Conservation (phyloP, 2,329 filamentous ascomycete species). For the Xylariaceae sp. region DNA sequence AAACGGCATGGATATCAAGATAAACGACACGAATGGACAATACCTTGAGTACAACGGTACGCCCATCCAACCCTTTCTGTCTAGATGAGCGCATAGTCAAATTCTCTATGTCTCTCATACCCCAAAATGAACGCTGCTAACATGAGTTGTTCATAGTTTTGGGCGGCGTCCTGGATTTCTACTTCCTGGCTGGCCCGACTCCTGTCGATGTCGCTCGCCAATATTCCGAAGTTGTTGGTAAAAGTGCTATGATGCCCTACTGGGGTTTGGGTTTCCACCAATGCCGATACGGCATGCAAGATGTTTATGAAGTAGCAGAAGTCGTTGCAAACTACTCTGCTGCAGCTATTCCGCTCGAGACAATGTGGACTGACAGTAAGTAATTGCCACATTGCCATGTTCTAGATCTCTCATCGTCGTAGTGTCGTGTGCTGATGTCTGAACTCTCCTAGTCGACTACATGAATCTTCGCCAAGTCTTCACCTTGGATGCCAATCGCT, state of each 20-base stretch:
- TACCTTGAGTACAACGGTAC: slow-evolving; percentile 67
- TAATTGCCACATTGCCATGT: background rate
- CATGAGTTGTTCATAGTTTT: too few species aligned
- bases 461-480: slow-evolving; percentile 50
- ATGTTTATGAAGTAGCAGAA: slow-evolving; percentile 51
- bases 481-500: slow-evolving; percentile 50
- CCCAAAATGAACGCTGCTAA: too few species aligned
- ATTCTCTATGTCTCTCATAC: too few species aligned
- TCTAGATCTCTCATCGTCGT: background rate
- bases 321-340: slow-evolving; percentile 53
- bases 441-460: slow-evolving; percentile 40
- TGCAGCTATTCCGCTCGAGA: slow-evolving; percentile 53
- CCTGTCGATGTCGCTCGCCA: slow-evolving; percentile 44
- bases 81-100: too few species aligned
- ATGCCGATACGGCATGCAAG: slow-evolving; percentile 49
- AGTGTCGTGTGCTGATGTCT: too few species aligned
- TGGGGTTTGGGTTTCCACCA: slow-evolving; percentile 50
- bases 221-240: slow-evolving; percentile 44
- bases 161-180: slow-evolving; percentile 60
- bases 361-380: slow-evolving; percentile 51
- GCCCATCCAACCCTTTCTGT: too few species aligned
- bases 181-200: slow-evolving; percentile 46
- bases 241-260: slow-evolving; percentile 49
- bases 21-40: slow-evolving; percentile 35
- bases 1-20: slow-evolving; percentile 59